Conservation (phyloP, 2,329 filamentous ascomycete genomes). For the Aquanectria penicillioides region DNA sequence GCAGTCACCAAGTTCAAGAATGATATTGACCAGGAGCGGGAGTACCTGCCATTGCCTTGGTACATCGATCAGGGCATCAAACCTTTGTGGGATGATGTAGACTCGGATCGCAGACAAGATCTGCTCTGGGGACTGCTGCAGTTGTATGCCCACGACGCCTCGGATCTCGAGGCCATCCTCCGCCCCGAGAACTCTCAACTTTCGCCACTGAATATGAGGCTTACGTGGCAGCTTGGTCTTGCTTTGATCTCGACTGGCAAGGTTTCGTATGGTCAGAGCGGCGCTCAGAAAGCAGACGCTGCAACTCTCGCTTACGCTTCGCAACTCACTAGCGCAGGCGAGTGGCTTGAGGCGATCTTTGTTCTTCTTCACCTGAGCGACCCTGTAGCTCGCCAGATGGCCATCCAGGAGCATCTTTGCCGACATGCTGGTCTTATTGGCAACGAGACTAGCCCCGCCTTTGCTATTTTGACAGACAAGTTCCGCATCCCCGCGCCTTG, state of each 20-base stretch:
- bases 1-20: slow-evolving; percentile 79
- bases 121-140: slow-evolving; percentile 88
- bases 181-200: slow-evolving; percentile 81
- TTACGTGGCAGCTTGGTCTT: slow-evolving; percentile 87
- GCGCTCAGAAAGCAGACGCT: slow-evolving; percentile 71
- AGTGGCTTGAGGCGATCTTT: slow-evolving; percentile 78
- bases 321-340: slow-evolving; percentile 69
- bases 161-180: slow-evolving; percentile 74
- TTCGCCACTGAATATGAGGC: slow-evolving; percentile 77
- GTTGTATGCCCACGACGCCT: slow-evolving; percentile 73
- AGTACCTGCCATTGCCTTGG: slow-evolving; percentile 78
- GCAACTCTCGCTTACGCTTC: slow-evolving; percentile 73
- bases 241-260: slow-evolving; percentile 64
- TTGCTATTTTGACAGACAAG: slow-evolving; percentile 68
- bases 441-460: slow-evolving; percentile 64
- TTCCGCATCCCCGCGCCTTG: slow-evolving; percentile 79
- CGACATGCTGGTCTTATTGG: slow-evolving; percentile 76
- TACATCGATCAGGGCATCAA: slow-evolving; percentile 70
- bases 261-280: slow-evolving; percentile 63
- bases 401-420: slow-evolving; percentile 78
- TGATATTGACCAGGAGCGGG: slow-evolving; percentile 76
- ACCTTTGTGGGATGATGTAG: slow-evolving; percentile 68
- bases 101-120: slow-evolving; percentile 73
- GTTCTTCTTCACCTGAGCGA: slow-evolving; percentile 81
- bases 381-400: slow-evolving; percentile 68